phyloP scores from a whole-genome alignment of 2,329 filamentous ascomycete genomes.

The Drechslerella coelobrocha region DNA sequence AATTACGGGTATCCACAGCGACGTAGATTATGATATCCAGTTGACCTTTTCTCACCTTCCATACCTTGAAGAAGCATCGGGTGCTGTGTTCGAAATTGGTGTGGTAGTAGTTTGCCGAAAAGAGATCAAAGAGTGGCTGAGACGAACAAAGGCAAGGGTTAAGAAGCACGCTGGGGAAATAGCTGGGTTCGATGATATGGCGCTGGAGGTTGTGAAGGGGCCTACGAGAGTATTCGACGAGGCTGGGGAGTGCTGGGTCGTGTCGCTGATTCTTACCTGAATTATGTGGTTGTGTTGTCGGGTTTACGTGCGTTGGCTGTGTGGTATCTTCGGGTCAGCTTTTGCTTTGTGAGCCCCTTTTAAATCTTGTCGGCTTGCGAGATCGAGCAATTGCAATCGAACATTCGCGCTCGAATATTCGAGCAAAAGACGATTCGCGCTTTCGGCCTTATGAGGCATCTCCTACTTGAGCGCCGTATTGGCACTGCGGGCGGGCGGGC shows the following conservation, averaged over 20 bases:
- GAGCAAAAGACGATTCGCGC: neutral
- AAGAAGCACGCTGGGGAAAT: neutral
- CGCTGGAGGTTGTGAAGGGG: constrained; percentile 20
- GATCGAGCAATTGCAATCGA: constrained; percentile 1
- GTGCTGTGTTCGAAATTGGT: constrained; percentile 15
- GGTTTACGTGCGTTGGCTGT: constrained; percentile 3
- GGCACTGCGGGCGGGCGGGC: no score
- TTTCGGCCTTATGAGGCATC: neutral
- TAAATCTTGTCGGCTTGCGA: neutral
- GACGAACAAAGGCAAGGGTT: neutral
- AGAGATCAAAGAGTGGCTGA: constrained; percentile 14
- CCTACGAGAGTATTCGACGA: constrained; percentile 20
- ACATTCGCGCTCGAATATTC: no score
- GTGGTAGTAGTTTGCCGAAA: constrained; percentile 1
- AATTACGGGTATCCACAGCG: neutral
- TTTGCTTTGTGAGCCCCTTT: constrained; percentile 8
- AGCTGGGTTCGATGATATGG: constrained; percentile 4
- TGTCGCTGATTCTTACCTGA: constrained; percentile 17
- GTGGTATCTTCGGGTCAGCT: constrained; percentile 5
- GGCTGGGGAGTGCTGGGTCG: constrained; percentile 28
- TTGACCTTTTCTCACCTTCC: constrained; percentile 17
- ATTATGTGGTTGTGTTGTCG: neutral
- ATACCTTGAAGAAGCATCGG: constrained; percentile 13
- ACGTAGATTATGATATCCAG: constrained; percentile 27
- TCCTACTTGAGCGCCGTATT: no score